Conservation (phyloP, 257 asterid genomes). For the Leonotis leonurus region DNA sequence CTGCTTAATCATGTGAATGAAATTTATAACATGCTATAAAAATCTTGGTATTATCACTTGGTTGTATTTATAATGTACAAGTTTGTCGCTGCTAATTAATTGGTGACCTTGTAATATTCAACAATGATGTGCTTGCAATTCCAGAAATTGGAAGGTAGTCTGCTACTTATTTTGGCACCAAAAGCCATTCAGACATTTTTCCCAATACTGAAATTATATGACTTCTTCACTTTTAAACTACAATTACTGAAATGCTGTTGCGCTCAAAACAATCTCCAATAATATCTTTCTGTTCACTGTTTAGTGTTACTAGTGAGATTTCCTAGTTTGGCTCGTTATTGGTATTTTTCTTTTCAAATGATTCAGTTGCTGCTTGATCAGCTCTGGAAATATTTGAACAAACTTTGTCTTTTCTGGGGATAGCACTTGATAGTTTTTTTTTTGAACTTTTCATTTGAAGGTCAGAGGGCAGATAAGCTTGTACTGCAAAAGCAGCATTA, state of each 20-base stretch:
- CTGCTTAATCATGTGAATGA: not conserved
- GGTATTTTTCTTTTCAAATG: not conserved
- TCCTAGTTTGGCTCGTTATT: not conserved
- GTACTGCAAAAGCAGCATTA: slow-evolving; percentile 70
- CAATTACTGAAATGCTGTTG: not conserved
- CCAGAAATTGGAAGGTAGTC: not conserved
- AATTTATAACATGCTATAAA: not conserved
- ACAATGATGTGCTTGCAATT: not conserved
- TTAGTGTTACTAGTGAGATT: not conserved
- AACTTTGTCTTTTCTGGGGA: not conserved
- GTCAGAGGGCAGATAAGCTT: slow-evolving; percentile 97
- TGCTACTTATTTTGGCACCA: no score
- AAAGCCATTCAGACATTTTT: no score
- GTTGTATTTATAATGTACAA: not conserved
- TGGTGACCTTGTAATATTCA: not conserved
- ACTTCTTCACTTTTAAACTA: not conserved
- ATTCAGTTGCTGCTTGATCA: not conserved
- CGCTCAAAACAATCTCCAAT: not conserved
- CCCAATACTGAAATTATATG: not conserved
- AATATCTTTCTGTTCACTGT: not conserved
- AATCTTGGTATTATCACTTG: slow-evolving; percentile 7
- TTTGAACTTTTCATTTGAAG: slow-evolving; percentile 39
- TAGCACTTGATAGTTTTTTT: not conserved
- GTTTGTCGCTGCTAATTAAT: not conserved
- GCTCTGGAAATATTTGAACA: slow-evolving; percentile 1